Conservation (phyloP, 2,329 filamentous ascomycete species). For the Aspergillus felis region DNA sequence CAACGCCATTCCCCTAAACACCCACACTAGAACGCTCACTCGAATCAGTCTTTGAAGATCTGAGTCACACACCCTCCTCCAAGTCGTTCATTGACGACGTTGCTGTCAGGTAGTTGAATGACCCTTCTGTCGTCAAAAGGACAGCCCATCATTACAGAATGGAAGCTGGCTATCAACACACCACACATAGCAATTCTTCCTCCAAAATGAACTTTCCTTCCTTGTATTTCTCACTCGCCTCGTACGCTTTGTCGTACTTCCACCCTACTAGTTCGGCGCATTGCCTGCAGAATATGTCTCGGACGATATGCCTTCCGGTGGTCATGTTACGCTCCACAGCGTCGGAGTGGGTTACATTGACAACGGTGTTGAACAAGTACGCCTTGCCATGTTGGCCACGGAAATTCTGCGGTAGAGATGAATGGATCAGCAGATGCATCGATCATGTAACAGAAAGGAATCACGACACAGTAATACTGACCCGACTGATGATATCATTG, state of each 20-base stretch:
- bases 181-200: conserved; percentile 80
- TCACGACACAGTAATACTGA: conserved; percentile 45
- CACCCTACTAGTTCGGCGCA: conserved; percentile 93
- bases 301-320: conserved; percentile 87
- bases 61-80: conserved; percentile 3
- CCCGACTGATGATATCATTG: conserved; percentile 91
- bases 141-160: background rate
- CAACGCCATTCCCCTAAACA: conserved; percentile 19
- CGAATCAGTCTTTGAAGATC: conserved; percentile 11
- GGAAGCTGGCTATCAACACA: conserved; percentile 46
- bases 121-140: background rate
- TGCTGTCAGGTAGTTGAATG: background rate
- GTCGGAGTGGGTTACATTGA: conserved; percentile 79
- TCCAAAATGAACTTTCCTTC: conserved; percentile 98
- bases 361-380: conserved; percentile 90
- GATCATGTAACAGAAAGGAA: conserved; percentile 1
- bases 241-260: conserved; percentile 98
- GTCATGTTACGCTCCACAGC: conserved; percentile 98
- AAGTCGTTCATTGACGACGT: background rate
- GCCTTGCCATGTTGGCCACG: conserved; percentile 97
- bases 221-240: conserved; percentile 92
- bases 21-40: conserved; percentile 15
- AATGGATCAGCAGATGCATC: conserved; percentile 7
- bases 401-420: conserved; percentile 67
- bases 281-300: conserved; percentile 86